phyloP scores from a whole-genome alignment of 495 filamentous ascomycete genomes.

The Cenococcum geophilum region DNA sequence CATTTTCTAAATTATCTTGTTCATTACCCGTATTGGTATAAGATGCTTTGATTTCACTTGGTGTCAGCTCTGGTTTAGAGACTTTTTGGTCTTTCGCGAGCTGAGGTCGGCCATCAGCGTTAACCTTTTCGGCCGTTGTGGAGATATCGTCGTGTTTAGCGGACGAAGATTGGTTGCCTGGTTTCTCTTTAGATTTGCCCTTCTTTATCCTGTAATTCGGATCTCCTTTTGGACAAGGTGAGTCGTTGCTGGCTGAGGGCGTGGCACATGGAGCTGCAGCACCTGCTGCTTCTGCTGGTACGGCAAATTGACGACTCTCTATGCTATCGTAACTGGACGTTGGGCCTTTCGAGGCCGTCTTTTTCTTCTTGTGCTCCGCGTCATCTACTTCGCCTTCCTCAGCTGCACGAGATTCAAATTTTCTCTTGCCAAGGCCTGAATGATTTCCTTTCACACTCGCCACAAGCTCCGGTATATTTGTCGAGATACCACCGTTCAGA shows the following conservation, averaged over 20 bases:
- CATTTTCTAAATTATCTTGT: neutral
- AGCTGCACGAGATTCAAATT: slow-evolving; percentile 18
- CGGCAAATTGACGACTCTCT: neutral
- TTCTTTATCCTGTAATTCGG: slow-evolving; percentile 29
- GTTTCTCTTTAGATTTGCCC: neutral
- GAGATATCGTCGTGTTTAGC: no score
- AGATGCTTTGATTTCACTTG: neutral
- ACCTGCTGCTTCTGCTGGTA: neutral
- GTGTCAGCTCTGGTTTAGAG: neutral
- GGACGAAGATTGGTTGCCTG: neutral
- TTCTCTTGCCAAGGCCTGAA: slow-evolving; percentile 27
- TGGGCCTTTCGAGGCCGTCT: neutral
- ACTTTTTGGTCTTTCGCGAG: neutral
- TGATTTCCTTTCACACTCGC: slow-evolving; percentile 9
- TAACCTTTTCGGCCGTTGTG: no score
- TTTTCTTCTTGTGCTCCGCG: slow-evolving; percentile 23
- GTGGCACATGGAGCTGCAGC: neutral
- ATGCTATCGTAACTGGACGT: neutral
- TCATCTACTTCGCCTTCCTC: neutral
- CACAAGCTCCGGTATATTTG: neutral
- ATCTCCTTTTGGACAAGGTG: slow-evolving; percentile 9
- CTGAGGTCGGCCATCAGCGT: neutral
- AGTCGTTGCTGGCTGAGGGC: neutral
- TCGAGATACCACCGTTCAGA: slow-evolving; percentile 17
- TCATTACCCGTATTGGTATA: neutral